phyloP scores from a whole-genome alignment of 1,139 yeast genomes.

The Blastobotrys petasosporus region DNA sequence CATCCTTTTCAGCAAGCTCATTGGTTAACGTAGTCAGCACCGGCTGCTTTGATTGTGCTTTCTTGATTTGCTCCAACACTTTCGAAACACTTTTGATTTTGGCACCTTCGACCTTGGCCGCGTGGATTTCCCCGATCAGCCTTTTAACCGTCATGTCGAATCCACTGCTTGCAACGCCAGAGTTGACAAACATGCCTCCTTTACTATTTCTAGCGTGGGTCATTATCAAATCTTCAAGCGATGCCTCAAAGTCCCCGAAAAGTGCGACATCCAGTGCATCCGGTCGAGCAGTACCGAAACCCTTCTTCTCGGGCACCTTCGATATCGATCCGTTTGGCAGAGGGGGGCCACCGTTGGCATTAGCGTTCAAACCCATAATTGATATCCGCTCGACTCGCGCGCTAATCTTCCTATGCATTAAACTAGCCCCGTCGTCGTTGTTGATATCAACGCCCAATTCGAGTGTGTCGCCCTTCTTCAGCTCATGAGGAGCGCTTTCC shows the following conservation, averaged over 20 bases:
- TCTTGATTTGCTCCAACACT: slow-evolving; percentile 31
- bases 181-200: slow-evolving; percentile 59
- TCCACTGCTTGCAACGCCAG: slow-evolving; percentile 52
- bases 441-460: slow-evolving; percentile 92
- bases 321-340: slow-evolving; percentile 4
- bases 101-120: slow-evolving; percentile 41
- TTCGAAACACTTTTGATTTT: slow-evolving; percentile 41
- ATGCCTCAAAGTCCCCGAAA: slow-evolving; percentile 68
- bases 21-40: slow-evolving; percentile 19
- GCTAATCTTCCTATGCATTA: slow-evolving; percentile 77
- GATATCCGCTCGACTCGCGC: slow-evolving; percentile 71
- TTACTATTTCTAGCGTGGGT: slow-evolving; percentile 51
- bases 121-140: slow-evolving; percentile 43
- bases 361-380: slow-evolving; percentile 43
- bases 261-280: slow-evolving; percentile 62
- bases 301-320: background rate
- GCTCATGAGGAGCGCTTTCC: slow-evolving; percentile 48
- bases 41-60: slow-evolving; percentile 19
- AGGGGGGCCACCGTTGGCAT: background rate
- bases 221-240: slow-evolving; percentile 54
- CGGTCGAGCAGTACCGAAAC: slow-evolving; percentile 6
- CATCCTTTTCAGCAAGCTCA: slow-evolving; percentile 22
- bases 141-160: slow-evolving; percentile 45
- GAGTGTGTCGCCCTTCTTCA: slow-evolving; percentile 69
- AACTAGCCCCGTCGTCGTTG: slow-evolving; percentile 45